Conservation (phyloP, 352 stramenopile genomes). For the Thalassiosira hispida region DNA sequence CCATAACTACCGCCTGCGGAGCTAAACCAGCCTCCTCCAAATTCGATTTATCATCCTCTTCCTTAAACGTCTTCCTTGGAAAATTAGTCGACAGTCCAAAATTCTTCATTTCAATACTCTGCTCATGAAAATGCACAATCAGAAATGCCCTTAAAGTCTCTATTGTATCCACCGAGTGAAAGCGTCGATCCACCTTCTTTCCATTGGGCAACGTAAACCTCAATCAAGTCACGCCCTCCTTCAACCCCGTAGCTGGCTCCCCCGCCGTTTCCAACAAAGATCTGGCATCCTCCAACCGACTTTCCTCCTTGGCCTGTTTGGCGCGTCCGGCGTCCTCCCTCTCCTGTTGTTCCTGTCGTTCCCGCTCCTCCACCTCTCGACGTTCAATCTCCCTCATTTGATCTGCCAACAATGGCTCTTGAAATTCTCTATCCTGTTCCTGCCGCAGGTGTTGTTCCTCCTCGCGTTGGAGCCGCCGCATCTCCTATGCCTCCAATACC, state of each 20-base stretch:
- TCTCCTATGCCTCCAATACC: constrained; percentile 50
- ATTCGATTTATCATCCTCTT: constrained; percentile 62
- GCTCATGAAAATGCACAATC: constrained; percentile 78
- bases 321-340: constrained; percentile 43
- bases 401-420: constrained; percentile 91
- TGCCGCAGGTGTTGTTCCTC: constrained; percentile 90
- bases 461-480: constrained; percentile 63
- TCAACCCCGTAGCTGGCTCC: constrained; percentile 25
- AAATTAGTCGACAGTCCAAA: constrained; percentile 81
- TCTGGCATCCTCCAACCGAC: constrained; percentile 51
- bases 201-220: constrained; percentile 82
- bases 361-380: constrained; percentile 47
- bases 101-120: constrained; percentile 69
- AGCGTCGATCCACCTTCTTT: constrained; percentile 78
- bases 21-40: constrained; percentile 75
- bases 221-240: constrained; percentile 49
- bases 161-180: constrained; percentile 67
- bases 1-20: constrained; percentile 83
- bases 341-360: constrained; percentile 42
- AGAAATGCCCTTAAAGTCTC: constrained; percentile 73
- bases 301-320: constrained; percentile 46
- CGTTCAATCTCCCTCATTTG: constrained; percentile 77
- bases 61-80: constrained; percentile 74
- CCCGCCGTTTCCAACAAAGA: constrained; percentile 15
- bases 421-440: constrained; percentile 93